Evolutionary conservation across 306 rosid genomes (phyloP).

Genomic region (Corylus americana): DNA sequence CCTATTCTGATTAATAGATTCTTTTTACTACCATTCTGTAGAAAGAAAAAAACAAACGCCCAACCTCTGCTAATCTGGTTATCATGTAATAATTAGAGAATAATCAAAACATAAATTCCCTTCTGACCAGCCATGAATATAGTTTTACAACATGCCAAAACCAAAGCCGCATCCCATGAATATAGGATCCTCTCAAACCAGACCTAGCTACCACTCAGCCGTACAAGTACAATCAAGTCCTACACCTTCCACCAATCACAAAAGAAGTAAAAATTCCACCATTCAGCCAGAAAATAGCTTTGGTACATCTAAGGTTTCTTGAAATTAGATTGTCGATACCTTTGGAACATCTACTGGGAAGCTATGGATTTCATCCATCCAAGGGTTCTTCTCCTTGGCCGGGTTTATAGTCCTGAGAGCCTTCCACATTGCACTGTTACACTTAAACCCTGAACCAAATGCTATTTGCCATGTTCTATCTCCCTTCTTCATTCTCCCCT

Average conservation of each 20-base stretch:
- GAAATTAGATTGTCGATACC: constrained; percentile 51
- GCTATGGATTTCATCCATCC: constrained; percentile 73
- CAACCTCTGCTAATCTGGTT: neutral
- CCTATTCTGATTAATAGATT: neutral
- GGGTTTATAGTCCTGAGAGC: constrained; percentile 74
- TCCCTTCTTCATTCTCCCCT: constrained; percentile 85
- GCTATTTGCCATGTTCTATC: constrained; percentile 96
- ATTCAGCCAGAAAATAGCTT: constrained; percentile 19
- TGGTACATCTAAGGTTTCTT: neutral
- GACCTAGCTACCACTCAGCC: constrained; percentile 19
- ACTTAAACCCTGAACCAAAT: constrained; percentile 89
- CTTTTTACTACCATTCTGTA: neutral
- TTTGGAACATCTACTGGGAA: constrained; percentile 82
- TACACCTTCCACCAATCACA: neutral
- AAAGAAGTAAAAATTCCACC: neutral
- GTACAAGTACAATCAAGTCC: constrained; percentile 28
- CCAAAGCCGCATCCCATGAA: neutral
- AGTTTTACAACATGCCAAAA: neutral
- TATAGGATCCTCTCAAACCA: constrained; percentile 13
- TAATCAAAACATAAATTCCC: neutral
- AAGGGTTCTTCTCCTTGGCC: constrained; percentile 72
- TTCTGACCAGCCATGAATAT: neutral
- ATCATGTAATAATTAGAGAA: neutral
- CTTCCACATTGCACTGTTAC: constrained; percentile 94
- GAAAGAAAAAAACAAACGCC: neutral